phyloP scores from a whole-genome alignment of 495 filamentous ascomycete species.

The Penicillium manginii region DNA sequence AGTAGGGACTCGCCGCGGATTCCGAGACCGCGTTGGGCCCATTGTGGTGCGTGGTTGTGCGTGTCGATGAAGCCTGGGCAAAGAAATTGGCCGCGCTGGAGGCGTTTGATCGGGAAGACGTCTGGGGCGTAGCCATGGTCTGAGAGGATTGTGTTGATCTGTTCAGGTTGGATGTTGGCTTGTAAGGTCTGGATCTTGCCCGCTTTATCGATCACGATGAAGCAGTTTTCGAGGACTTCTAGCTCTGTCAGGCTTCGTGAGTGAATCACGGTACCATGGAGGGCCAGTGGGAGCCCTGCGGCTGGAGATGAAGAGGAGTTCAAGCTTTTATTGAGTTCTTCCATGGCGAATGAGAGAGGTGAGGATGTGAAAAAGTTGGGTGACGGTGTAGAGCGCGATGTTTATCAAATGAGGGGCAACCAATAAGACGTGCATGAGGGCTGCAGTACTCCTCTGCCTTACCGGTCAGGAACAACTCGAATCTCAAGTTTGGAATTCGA shows the following conservation, averaged over 20 bases:
- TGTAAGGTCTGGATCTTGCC: conserved; percentile 48
- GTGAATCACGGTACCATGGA: conserved; percentile 60
- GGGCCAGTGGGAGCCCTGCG: conserved; percentile 35
- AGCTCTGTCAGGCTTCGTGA: conserved; percentile 41
- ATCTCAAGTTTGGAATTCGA: too few relatives aligned
- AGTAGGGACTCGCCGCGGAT: conserved; percentile 57
- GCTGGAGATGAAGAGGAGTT: conserved; percentile 10
- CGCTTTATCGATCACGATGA: conserved; percentile 43
- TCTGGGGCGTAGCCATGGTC: conserved; percentile 36
- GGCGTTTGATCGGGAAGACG: conserved; percentile 39
- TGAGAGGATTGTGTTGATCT: conserved; percentile 27
- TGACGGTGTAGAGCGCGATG: too few relatives aligned
- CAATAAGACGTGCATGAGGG: too few relatives aligned
- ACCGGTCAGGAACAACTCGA: too few relatives aligned
- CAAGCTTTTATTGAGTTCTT: conserved; percentile 13
- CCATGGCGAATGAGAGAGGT: conserved; percentile 13
- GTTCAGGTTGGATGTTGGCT: conserved; percentile 14
- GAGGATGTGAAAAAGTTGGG: background rate
- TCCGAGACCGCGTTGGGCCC: conserved; percentile 61
- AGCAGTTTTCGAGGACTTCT: conserved; percentile 51
- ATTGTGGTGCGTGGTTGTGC: conserved; percentile 69
- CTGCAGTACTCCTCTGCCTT: too few relatives aligned
- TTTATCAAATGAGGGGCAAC: too few relatives aligned
- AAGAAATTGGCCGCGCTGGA: conserved; percentile 56
- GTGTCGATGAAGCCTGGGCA: conserved; percentile 67